These are phyloP conservation scores for Lentinula sp. DNA, from an alignment of 768 basidiomycete genomes.

Conservation along the genomic window DNA sequence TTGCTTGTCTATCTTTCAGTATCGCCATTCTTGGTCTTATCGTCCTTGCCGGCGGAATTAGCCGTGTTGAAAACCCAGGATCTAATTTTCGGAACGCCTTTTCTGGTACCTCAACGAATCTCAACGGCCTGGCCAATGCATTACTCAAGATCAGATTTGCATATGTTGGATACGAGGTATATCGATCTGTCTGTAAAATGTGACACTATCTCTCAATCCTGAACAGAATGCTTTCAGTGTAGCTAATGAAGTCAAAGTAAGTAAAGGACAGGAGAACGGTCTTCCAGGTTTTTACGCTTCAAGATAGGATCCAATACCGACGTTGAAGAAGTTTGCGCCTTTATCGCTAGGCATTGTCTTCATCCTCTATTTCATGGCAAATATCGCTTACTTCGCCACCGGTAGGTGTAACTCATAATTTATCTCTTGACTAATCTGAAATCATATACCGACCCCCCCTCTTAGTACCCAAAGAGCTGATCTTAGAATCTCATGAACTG, in stretches of 20 bases:
- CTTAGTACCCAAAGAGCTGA: slow-evolving; percentile 35
- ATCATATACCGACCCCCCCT: background rate
- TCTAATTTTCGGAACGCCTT: slow-evolving; percentile 56
- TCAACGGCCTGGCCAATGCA: slow-evolving; percentile 5
- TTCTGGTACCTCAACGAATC: slow-evolving; percentile 31
- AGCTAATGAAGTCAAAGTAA: slow-evolving; percentile 26
- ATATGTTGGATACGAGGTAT: slow-evolving; percentile 30
- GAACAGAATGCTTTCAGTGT: slow-evolving; percentile 39
- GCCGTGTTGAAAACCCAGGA: slow-evolving; percentile 49
- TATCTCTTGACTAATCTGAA: background rate
- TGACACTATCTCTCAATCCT: background rate
- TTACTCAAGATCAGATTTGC: slow-evolving; percentile 19
- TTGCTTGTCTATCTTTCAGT: slow-evolving; percentile 10
- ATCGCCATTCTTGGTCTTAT: slow-evolving; percentile 54
- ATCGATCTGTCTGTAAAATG: slow-evolving; percentile 19
- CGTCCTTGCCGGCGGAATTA: slow-evolving; percentile 49
- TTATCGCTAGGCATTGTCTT: slow-evolving; percentile 41
- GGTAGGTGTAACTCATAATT: slow-evolving; percentile 10
- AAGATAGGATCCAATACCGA: slow-evolving; percentile 33
- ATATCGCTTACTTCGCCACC: slow-evolving; percentile 34
- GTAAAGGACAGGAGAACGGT: background rate
- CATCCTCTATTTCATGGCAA: slow-evolving; percentile 41
- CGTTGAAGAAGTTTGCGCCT: slow-evolving; percentile 37
- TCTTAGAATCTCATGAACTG: slow-evolving; percentile 35
- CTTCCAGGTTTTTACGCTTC: background rate